Conservation (phyloP, 306 rosid genomes). For the Lathyrus aphaca region DNA sequence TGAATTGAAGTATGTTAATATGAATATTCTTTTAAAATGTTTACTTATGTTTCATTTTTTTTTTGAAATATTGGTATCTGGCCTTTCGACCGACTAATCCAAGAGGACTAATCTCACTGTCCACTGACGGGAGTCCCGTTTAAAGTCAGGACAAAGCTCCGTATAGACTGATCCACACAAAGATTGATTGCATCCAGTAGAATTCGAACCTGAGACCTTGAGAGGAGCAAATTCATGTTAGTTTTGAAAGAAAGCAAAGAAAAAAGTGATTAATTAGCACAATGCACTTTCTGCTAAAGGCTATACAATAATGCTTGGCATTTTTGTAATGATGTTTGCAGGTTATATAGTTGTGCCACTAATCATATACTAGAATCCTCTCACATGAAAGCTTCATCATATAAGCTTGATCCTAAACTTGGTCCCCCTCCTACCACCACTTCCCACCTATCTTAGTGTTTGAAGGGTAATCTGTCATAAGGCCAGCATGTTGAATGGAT, state of each 20-base stretch:
- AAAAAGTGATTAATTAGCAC: conserved; percentile 19
- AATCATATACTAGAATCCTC: conserved; percentile 45
- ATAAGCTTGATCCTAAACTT: conserved; percentile 14
- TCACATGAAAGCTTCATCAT: conserved; percentile 44
- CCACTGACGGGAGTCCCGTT: too few relatives aligned
- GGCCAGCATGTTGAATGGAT: conserved; percentile 31
- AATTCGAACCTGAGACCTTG: too few relatives aligned
- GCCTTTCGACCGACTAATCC: too few relatives aligned
- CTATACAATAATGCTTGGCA: conserved; percentile 40
- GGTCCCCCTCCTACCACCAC: conserved; percentile 43
- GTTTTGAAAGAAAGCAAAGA: too few relatives aligned
- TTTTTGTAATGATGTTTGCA: conserved; percentile 54
- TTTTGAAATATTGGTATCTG: too few relatives aligned
- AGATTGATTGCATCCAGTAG: too few relatives aligned
- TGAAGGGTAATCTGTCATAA: neutral
- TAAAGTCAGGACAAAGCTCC: too few relatives aligned
- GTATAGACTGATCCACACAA: too few relatives aligned
- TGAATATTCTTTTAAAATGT: too few relatives aligned
- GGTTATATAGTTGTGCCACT: conserved; percentile 44
- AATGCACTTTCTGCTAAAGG: conserved; percentile 46
- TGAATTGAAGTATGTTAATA: neutral
- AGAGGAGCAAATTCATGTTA: too few relatives aligned
- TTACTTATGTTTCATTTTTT: too few relatives aligned
- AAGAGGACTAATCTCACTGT: too few relatives aligned
- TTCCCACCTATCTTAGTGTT: conserved; percentile 7